phyloP scores from a whole-genome alignment of 1,284 basidiomycete genomes.

The Ceratobasidium theobromae region DNA sequence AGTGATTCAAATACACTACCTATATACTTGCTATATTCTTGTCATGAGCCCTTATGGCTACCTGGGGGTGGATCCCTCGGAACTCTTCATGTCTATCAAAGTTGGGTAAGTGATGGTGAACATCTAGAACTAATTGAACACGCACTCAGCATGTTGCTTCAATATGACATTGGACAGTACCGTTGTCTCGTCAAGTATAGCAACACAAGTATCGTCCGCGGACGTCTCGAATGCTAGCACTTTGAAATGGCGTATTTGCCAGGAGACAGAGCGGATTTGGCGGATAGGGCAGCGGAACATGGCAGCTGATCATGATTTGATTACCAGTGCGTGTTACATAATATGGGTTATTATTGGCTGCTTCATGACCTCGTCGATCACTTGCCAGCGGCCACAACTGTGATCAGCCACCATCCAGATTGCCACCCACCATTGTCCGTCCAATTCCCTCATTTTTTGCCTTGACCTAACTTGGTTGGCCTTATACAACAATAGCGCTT shows the following conservation, averaged over 20 bases:
- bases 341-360: background rate
- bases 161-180: constrained; percentile 83
- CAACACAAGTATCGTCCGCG: constrained; percentile 88
- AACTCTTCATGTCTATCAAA: constrained; percentile 58
- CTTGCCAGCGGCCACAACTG: background rate
- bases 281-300: background rate
- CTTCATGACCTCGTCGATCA: constrained; percentile 11
- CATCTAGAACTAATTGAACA: no score
- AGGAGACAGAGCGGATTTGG: background rate
- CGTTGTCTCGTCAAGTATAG: constrained; percentile 66
- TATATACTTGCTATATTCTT: constrained; percentile 63
- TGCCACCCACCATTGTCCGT: no score
- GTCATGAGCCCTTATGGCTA: constrained; percentile 67
- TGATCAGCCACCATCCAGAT: background rate
- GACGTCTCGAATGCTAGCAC: constrained; percentile 79
- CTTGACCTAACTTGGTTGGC: background rate
- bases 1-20: constrained; percentile 14
- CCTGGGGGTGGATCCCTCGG: constrained; percentile 83
- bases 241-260: constrained; percentile 39
- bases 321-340: constrained; percentile 21
- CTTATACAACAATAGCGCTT: no score
- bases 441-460: no score
- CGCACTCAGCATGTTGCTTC: constrained; percentile 69
- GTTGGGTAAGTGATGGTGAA: background rate
- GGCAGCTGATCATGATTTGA: background rate